These are phyloP conservation scores for Cyanidioschyzon merolae DNA, from an alignment of 23 red algal genomes.

Conservation along the genomic window DNA sequence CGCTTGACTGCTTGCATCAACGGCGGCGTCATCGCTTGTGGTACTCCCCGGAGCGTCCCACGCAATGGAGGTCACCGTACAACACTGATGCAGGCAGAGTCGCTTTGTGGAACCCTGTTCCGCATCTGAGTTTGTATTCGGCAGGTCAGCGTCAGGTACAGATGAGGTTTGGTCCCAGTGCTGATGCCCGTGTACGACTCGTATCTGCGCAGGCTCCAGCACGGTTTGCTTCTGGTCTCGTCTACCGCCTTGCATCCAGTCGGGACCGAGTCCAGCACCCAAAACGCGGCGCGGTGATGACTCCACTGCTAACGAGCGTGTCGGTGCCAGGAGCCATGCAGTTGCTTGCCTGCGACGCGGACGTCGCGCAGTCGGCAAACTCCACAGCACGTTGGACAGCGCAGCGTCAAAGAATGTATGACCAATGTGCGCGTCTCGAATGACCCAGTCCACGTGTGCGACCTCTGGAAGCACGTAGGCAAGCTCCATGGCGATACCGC, in stretches of 20 bases:
- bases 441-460: slow-evolving; percentile 63
- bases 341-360: not conserved
- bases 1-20: not conserved
- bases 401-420: slow-evolving; percentile 66
- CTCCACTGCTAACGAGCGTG: not conserved
- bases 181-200: not conserved
- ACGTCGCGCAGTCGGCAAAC: not conserved
- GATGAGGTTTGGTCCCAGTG: not conserved
- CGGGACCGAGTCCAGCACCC: slow-evolving; percentile 2
- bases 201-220: not conserved
- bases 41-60: not conserved
- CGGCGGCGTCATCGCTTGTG: not conserved
- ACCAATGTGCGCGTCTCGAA: slow-evolving; percentile 45
- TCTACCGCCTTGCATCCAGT: not conserved
- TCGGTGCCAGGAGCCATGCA: not conserved
- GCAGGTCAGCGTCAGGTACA: not conserved
- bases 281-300: not conserved
- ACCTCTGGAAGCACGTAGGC: slow-evolving; percentile 35
- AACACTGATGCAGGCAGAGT: not conserved
- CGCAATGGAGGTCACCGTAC: not conserved
- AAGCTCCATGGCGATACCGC: slow-evolving; percentile 86
- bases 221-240: not conserved
- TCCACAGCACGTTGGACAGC: slow-evolving; percentile 24
- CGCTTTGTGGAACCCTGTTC: not conserved
- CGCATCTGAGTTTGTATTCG: not conserved